Evolutionary conservation across 2,329 filamentous ascomycete species (phyloP), one percentile per base, ranked within the genome.

Genomic region (Xylaria arbuscula): DNA sequence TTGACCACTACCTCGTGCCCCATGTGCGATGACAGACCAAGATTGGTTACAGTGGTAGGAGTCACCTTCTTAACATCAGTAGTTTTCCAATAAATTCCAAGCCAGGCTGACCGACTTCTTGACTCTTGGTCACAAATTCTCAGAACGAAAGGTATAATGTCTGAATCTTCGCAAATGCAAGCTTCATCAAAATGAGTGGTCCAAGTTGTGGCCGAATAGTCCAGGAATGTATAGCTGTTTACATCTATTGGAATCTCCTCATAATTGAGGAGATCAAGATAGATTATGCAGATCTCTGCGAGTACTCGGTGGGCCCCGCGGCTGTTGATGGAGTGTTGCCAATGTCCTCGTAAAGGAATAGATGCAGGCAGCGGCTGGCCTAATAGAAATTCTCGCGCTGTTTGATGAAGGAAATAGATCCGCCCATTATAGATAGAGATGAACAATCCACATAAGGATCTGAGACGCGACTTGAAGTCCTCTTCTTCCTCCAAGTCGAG

Each of bases 351-450:
- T 13, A 13, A 9, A 5, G 34, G 47, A 10, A 34, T 32, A 13
- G 11, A 50, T 58, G 11, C 13, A n/a, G 28, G 19, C n/a, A 62
- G 22, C 2, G 17, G 11, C 9, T 2, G 7, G 19, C 9, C 32
- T 13, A 65, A 38, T 15, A 70, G 66, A 50, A 70, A 70, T 48
- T 70, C 68, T 19, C 66, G 53, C 2, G 66, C 68, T 15, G 68
- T 68, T 19, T 68, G 68, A 50, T 70, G 68, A 32, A 68, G 54
- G 3, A 70, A 66, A 55, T 70, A 70, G 13, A 70, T 1, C 38
- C 54, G 66, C 19, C 22, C 28, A 13, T 68, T 54, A 13, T 68
- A 22, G 15, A 68, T 50, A 17, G 66, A 56, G 24, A 70, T n/a
- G 13, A 68, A 68, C 11, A 70, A 50, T 13, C 68, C 68, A 58